A percentile compares a stretch with the other conserved stretches of the same genome.
Evolutionary conservation across 805 yeast species (phyloP).

Genomic region (Dipodascopsis uninucleata): DNA sequence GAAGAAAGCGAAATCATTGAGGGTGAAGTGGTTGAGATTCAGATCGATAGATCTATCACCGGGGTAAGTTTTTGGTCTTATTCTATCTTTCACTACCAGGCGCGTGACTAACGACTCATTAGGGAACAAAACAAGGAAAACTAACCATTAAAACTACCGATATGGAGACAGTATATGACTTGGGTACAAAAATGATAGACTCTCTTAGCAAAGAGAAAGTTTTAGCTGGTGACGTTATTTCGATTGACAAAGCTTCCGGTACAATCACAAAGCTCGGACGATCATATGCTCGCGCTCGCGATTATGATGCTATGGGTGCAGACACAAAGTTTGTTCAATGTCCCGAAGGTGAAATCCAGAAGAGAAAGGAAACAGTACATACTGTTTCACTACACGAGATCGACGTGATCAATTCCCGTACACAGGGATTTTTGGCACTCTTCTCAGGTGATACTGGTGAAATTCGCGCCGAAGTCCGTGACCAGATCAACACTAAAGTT

Average conservation of each 20-base stretch:
- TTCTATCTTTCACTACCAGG: not conserved
- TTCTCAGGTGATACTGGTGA: slow-evolving; percentile 98
- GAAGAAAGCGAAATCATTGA: slow-evolving; percentile 97
- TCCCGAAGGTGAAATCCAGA: slow-evolving; percentile 98
- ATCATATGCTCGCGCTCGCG: slow-evolving; percentile 93
- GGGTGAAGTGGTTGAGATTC: slow-evolving; percentile 98
- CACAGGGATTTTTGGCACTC: slow-evolving; percentile 94
- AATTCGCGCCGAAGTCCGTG: slow-evolving; percentile 90
- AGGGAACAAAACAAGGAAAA: slow-evolving; percentile 95
- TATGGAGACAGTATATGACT: slow-evolving; percentile 96
- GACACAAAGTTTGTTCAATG: slow-evolving; percentile 96
- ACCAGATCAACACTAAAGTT: slow-evolving; percentile 92
- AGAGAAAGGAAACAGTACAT: slow-evolving; percentile 91
- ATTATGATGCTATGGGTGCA: slow-evolving; percentile 98
- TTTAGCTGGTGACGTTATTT: slow-evolving; percentile 93
- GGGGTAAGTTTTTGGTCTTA: slow-evolving; percentile 46
- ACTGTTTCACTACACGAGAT: slow-evolving; percentile 97
- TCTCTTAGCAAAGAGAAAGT: slow-evolving; percentile 92
- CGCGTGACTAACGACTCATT: not conserved
- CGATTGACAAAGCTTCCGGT: slow-evolving; percentile 93
- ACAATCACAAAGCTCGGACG: slow-evolving; percentile 91
- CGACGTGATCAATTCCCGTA: slow-evolving; percentile 94
- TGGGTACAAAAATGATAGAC: slow-evolving; percentile 91
- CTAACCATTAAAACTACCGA: slow-evolving; percentile 95
- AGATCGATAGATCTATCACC: slow-evolving; percentile 85